Base-by-base conservation (phyloP, 2,329 filamentous ascomycete genomes). In the Hypoxylon sp. region DNA sequence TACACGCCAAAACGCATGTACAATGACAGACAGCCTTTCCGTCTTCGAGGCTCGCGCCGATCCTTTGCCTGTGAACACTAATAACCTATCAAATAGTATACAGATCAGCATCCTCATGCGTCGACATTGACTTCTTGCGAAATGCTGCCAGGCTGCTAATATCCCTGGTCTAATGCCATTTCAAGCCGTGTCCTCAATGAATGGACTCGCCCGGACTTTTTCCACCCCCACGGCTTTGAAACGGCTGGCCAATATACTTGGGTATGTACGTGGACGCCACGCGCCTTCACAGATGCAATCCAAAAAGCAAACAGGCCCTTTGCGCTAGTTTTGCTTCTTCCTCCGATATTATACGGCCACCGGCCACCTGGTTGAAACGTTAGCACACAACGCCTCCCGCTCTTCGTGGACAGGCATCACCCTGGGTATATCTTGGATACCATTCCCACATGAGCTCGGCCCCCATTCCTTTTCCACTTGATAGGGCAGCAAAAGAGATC, bases 311-410 rank as follows among this genome's bases (percentile, higher is more conserved):
- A 43, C 32, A 35, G 26, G 23, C 35, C 13, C 13, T 40, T 15
- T 27, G 17, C 27, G 17, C 26, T 29, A 29, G 13, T 13, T 21
- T 15, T 35, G 19, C 32, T 30, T 40, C 16, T 13, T 34, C 25
- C 26, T 23, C 44, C 13, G 13, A 16, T 34, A 35, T 41, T 32
- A 45, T 23, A 45, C 21, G 30, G 36, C 23, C 35, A 42, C 37
- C 17, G 34, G 32, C 31, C 30, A 19, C 27, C 9, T 29, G 26
- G 42, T 47, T 58, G 55, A 58, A 58, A 58, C 55, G 27, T 35
- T 19, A 32, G 34, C 48, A 32, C 37, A 25, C 25, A 26, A 40
- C 47, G 55, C 51, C 51, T 58, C 55, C 47, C 47, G 42, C 38
- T 36, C 46, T 30, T 46, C 17, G 8, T 35, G 32, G 42, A 44